Conservation (phyloP, 306 rosid genomes). For the Ammopiptanthus mongolicus region DNA sequence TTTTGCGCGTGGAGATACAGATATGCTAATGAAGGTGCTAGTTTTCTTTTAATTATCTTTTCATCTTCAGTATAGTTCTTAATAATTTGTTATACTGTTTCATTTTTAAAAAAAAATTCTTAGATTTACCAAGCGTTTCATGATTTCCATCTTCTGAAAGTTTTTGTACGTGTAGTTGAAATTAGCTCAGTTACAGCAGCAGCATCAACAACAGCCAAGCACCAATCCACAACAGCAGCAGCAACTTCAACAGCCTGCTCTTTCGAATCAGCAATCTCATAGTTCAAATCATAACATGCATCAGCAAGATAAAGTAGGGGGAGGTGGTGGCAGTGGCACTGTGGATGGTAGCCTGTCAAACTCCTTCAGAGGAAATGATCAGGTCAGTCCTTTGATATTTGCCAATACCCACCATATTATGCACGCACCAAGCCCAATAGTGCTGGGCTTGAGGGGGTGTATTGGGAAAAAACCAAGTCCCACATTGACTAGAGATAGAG, state of each 20-base stretch:
- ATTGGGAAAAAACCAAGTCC: no score
- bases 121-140: not conserved
- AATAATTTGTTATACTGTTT: conserved; percentile 1
- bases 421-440: no score
- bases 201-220: conserved; percentile 60
- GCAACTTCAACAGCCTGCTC: conserved; percentile 82
- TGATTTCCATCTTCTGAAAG: conserved; percentile 22
- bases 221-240: conserved; percentile 64
- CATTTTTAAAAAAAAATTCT: not conserved
- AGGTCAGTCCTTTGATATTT: conserved; percentile 57
- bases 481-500: no score
- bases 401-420: no score
- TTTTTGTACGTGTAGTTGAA: conserved; percentile 51
- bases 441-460: no score
- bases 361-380: conserved; percentile 95
- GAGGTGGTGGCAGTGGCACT: conserved; percentile 69
- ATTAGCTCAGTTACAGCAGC: conserved; percentile 86
- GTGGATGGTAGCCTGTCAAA: conserved; percentile 91
- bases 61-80: conserved; percentile 6
- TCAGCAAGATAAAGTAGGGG: conserved; percentile 91
- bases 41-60: conserved; percentile 17
- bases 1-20: conserved; percentile 79
- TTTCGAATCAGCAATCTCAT: conserved; percentile 83
- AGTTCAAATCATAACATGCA: conserved; percentile 71
- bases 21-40: conserved; percentile 73